These are phyloP conservation scores for Fusarium newnesense DNA, from an alignment of 2,329 filamentous ascomycete species.

Conservation along the genomic window DNA sequence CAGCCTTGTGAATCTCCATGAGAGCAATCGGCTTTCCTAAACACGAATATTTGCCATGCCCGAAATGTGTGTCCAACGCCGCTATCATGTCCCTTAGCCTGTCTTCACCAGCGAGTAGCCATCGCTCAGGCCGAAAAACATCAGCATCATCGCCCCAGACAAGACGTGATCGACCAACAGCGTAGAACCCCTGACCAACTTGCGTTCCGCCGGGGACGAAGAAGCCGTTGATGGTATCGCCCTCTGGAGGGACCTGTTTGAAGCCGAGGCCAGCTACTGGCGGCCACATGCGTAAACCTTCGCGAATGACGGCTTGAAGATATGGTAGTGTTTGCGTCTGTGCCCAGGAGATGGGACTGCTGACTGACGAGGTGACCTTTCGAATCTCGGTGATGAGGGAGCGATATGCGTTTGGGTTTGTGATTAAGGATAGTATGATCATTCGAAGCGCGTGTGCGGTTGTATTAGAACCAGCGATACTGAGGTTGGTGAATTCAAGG, in stretches of 20 bases:
- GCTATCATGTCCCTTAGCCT: conserved; percentile 49
- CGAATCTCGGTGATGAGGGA: conserved; percentile 58
- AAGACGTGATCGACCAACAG: conserved; percentile 59
- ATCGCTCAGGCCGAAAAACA: conserved; percentile 63
- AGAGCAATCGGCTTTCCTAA: conserved; percentile 59
- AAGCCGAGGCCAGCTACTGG: conserved; percentile 65
- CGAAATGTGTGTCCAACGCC: conserved; percentile 57
- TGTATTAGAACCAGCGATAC: conserved; percentile 69
- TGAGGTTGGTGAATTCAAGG: conserved; percentile 35
- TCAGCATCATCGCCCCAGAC: conserved; percentile 64
- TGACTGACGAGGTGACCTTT: conserved; percentile 49
- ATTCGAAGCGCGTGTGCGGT: conserved; percentile 65
- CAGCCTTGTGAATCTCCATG: conserved; percentile 60
- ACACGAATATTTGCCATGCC: conserved; percentile 57
- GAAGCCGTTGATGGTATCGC: conserved; percentile 61
- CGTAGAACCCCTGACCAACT: conserved; percentile 65
- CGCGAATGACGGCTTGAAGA: conserved; percentile 67
- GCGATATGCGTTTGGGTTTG: conserved; percentile 54
- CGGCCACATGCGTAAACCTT: conserved; percentile 65
- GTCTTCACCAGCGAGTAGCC: conserved; percentile 54
- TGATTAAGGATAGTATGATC: conserved; percentile 62
- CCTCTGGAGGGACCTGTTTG: conserved; percentile 62
- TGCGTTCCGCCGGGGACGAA: conserved; percentile 63
- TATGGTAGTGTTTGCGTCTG: conserved; percentile 62
- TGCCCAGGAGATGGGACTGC: conserved; percentile 54